Conservation (phyloP, 305 asterid species). For the Salvia sclarea region DNA sequence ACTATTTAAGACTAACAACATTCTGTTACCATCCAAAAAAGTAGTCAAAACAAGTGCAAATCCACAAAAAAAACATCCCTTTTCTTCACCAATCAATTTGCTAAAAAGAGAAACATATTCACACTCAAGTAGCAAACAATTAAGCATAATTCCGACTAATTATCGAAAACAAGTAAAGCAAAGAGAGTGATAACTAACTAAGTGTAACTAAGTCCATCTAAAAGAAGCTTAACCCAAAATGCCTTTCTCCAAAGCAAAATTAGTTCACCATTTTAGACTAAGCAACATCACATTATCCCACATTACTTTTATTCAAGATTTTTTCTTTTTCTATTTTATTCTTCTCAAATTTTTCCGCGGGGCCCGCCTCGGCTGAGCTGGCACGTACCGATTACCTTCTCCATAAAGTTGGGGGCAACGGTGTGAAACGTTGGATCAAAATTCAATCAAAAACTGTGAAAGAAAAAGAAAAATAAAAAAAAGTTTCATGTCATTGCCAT, state of each 20-base stretch:
- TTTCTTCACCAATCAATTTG: conserved; percentile 16
- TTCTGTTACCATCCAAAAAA: background rate
- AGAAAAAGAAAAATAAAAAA: too few relatives aligned
- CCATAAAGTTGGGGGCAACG: conserved; percentile 38
- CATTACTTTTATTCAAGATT: background rate
- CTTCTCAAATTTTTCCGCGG: too few relatives aligned
- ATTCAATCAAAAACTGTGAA: too few relatives aligned
- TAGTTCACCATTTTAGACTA: conserved; percentile 7
- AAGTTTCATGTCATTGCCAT: background rate
- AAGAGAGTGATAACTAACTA: background rate
- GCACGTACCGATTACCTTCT: conserved; percentile 37
- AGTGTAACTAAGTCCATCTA: background rate
- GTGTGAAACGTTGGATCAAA: background rate
- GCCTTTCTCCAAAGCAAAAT: background rate
- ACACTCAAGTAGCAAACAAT: background rate
- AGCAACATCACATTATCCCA: background rate
- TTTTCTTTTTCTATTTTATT: background rate
- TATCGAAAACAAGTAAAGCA: background rate
- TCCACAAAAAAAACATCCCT: conserved; percentile 9
- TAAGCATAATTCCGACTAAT: background rate
- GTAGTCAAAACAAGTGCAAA: background rate
- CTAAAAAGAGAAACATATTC: conserved; percentile 8
- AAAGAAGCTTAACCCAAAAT: background rate
- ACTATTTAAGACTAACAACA: conserved; percentile 16
- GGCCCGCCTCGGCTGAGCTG: conserved; percentile 30